These are phyloP conservation scores for Penicillium coffeae DNA, from an alignment of 495 filamentous ascomycete genomes.

Conservation along the genomic window DNA sequence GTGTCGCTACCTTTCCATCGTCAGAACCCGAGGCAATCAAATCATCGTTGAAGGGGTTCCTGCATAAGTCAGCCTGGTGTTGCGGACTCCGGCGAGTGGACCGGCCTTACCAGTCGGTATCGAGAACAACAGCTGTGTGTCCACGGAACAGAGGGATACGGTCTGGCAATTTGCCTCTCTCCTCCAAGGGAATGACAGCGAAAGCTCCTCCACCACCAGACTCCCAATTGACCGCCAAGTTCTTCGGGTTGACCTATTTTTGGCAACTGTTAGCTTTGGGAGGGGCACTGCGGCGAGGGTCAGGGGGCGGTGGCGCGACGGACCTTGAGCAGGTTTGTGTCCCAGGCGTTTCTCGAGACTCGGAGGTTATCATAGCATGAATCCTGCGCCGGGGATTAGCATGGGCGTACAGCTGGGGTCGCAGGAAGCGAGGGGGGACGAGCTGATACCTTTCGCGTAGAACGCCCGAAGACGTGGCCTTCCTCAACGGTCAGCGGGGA, in stretches of 20 bases:
- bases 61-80: constrained; percentile 26
- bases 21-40: constrained; percentile 92
- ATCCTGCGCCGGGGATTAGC: constrained; percentile 45
- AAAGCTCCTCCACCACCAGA: constrained; percentile 94
- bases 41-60: constrained; percentile 93
- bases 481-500: constrained; percentile 28
- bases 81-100: not conserved
- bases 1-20: constrained; percentile 70
- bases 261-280: constrained; percentile 19
- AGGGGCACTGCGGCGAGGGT: constrained; percentile 15
- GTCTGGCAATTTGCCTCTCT: constrained; percentile 85
- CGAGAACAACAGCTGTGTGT: constrained; percentile 90
- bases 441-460: constrained; percentile 74
- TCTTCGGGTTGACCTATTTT: constrained; percentile 83
- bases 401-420: not conserved
- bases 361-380: constrained; percentile 96
- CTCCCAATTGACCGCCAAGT: constrained; percentile 97
- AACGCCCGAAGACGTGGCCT: constrained; percentile 97
- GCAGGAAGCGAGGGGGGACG: not conserved
- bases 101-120: constrained; percentile 85
- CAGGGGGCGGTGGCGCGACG: constrained; percentile 32
- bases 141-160: constrained; percentile 92
- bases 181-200: constrained; percentile 87
- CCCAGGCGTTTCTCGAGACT: constrained; percentile 97
- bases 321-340: constrained; percentile 96